A percentile compares a stretch with the other conserved stretches of the same genome.
These are phyloP conservation scores for Fusarium newnesense DNA, from an alignment of 2,329 filamentous ascomycete genomes.

Conservation along the genomic window DNA sequence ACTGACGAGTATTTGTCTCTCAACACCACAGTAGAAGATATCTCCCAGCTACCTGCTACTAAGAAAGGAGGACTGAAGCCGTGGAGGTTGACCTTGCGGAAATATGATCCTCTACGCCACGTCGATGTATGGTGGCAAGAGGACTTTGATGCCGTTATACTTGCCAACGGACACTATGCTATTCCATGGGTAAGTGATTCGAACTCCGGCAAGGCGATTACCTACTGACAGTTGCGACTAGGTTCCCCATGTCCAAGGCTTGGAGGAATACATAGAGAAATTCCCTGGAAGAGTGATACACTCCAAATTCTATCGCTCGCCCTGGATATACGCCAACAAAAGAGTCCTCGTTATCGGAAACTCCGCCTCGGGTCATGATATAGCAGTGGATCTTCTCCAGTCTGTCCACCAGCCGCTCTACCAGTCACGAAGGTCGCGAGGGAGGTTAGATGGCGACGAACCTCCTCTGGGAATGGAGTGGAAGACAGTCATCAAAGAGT, in stretches of 20 bases:
- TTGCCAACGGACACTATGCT: constrained; percentile 58
- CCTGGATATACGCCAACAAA: constrained; percentile 47
- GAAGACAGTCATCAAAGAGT: constrained; percentile 63
- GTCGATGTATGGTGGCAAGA: constrained; percentile 66
- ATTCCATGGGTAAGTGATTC: constrained; percentile 55
- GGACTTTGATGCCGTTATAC: constrained; percentile 56
- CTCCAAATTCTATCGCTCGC: constrained; percentile 58
- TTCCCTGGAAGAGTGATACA: constrained; percentile 56
- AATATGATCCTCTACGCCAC: constrained; percentile 54
- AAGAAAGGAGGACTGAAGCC: constrained; percentile 26
- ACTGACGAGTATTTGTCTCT: constrained; percentile 58
- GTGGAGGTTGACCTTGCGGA: constrained; percentile 61
- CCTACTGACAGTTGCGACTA: constrained; percentile 18
- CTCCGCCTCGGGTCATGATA: constrained; percentile 56
- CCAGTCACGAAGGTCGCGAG: constrained; percentile 61
- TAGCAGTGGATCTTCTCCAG: constrained; percentile 51
- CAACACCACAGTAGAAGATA: constrained; percentile 63
- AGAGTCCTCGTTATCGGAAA: constrained; percentile 56
- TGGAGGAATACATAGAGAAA: constrained; percentile 51
- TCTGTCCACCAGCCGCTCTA: constrained; percentile 57
- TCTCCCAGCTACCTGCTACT: constrained; percentile 48
- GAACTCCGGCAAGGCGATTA: rapidly evolving
- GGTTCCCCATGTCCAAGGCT: constrained; percentile 58
- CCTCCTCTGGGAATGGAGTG: constrained; percentile 61
- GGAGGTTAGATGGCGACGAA: constrained; percentile 60